Evolutionary conservation across 176 grass and related monocot genomes (phyloP).

Genomic region (Musa itinerans): DNA sequence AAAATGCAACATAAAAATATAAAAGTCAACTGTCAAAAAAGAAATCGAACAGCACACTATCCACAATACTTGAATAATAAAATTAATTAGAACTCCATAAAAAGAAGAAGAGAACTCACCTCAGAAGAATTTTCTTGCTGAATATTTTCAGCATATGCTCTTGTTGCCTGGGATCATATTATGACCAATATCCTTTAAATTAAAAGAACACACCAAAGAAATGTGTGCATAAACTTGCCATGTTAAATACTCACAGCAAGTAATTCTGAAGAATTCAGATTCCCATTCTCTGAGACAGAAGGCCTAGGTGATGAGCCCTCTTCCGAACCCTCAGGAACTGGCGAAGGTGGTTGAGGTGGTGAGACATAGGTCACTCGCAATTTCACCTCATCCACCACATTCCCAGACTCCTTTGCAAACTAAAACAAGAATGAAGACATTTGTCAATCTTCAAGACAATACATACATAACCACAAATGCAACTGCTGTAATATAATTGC

Average conservation of each 20-base stretch:
- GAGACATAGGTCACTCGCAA: constrained; percentile 30
- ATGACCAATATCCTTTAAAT: constrained; percentile 12
- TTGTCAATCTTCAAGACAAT: background rate
- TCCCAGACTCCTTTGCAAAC: constrained; percentile 29
- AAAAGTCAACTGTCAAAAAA: background rate
- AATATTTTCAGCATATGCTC: constrained; percentile 33
- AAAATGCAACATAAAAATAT: too few species aligned
- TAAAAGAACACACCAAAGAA: background rate
- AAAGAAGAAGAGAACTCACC: constrained; percentile 22
- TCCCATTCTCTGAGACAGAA: constrained; percentile 49
- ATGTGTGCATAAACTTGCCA: constrained; percentile 3
- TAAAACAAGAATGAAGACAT: constrained; percentile 2
- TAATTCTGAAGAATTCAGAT: constrained; percentile 31
- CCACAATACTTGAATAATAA: background rate
- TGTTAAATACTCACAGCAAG: constrained; percentile 14
- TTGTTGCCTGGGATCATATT: constrained; percentile 39
- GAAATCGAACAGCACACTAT: background rate
- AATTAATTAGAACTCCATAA: background rate
- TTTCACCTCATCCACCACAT: constrained; percentile 36
- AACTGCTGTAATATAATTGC: background rate
- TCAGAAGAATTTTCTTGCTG: constrained; percentile 28
- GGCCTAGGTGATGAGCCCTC: constrained; percentile 63
- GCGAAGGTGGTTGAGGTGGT: constrained; percentile 81
- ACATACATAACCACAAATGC: background rate
- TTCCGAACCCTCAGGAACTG: constrained; percentile 80